phyloP scores from a whole-genome alignment of 2,329 filamentous ascomycete species.

The Xylariaceae sp. region DNA sequence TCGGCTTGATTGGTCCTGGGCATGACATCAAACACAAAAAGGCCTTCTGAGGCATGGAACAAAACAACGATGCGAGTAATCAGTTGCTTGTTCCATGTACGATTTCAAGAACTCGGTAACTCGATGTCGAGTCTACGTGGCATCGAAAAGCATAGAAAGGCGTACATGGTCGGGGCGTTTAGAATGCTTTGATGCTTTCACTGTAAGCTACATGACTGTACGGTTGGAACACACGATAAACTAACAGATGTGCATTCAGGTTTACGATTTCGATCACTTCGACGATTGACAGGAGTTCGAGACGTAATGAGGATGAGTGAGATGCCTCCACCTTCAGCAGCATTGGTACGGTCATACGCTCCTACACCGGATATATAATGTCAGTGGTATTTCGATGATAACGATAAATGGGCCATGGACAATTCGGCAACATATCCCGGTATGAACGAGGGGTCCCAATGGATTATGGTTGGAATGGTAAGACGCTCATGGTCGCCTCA shows the following conservation, averaged over 20 bases:
- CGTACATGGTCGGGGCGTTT: constrained; percentile 16
- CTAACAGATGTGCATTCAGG: constrained; percentile 9
- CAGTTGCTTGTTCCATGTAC: constrained; percentile 16
- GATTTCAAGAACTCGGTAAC: constrained; percentile 16
- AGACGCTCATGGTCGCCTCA: constrained; percentile 22
- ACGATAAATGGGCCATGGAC: constrained; percentile 6
- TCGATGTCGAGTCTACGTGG: constrained; percentile 17
- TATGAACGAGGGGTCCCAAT: constrained; percentile 14
- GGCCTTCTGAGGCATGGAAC: constrained; percentile 16
- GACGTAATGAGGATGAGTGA: constrained; percentile 26
- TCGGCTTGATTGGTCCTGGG: constrained; percentile 14
- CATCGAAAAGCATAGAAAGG: constrained; percentile 24
- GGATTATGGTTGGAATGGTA: constrained; percentile 16
- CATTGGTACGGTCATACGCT: constrained; percentile 12
- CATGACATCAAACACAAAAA: constrained; percentile 15
- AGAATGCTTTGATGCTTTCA: constrained; percentile 22
- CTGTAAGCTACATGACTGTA: constrained; percentile 13
- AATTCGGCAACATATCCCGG: constrained; percentile 3
- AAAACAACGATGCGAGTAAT: constrained; percentile 15
- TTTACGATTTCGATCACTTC: constrained; percentile 27
- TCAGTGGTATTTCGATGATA: constrained; percentile 3
- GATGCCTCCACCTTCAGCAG: constrained; percentile 16
- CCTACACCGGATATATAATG: constrained; percentile 3
- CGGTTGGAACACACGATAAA: neutral
- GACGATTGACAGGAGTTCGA: constrained; percentile 23